Evolutionary conservation across 2,329 filamentous ascomycete genomes (phyloP).

Genomic region (Neofusicoccum sp.): DNA sequence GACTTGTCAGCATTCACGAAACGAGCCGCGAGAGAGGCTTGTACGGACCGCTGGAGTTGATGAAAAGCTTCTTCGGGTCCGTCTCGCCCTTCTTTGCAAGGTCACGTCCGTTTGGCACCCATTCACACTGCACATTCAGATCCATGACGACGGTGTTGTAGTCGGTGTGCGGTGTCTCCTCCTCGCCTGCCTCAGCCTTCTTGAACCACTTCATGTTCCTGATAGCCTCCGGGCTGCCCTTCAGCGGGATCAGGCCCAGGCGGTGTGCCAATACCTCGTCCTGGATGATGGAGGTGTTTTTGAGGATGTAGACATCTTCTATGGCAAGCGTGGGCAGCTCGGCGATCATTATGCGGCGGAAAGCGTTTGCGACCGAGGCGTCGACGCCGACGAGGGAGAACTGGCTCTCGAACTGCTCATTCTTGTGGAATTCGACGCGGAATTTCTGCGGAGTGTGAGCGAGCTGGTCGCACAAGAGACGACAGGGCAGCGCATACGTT

Average conservation of each 20-base stretch:
- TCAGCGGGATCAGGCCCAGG: slow-evolving; percentile 86
- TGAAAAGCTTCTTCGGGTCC: slow-evolving; percentile 81
- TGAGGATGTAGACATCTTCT: slow-evolving; percentile 87
- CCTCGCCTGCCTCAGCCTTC: slow-evolving; percentile 60
- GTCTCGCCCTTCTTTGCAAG: slow-evolving; percentile 66
- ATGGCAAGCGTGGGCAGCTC: slow-evolving; percentile 94
- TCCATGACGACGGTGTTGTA: slow-evolving; percentile 83
- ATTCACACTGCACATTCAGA: slow-evolving; percentile 76
- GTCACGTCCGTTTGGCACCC: slow-evolving; percentile 61
- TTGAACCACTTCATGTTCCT: slow-evolving; percentile 80
- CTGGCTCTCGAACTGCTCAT: slow-evolving; percentile 70
- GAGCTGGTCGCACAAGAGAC: background rate
- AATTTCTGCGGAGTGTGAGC: slow-evolving; percentile 53
- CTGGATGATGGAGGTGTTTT: slow-evolving; percentile 97
- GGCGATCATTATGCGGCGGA: slow-evolving; percentile 90
- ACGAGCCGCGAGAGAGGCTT: background rate
- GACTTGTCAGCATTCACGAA: background rate
- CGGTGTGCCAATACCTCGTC: slow-evolving; percentile 93
- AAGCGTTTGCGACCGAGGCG: slow-evolving; percentile 91
- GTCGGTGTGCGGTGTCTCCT: slow-evolving; percentile 58
- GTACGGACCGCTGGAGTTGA: slow-evolving; percentile 63
- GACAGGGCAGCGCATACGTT: slow-evolving; percentile 41
- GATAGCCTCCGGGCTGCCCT: slow-evolving; percentile 73
- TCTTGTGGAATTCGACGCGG: slow-evolving; percentile 78
- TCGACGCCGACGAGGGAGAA: slow-evolving; percentile 94